Percentiles rank a stretch among this genome's conserved stretches.
Conservation (phyloP, 2,329 filamentous ascomycete species). For the Akanthomyces uredinophilus region DNA sequence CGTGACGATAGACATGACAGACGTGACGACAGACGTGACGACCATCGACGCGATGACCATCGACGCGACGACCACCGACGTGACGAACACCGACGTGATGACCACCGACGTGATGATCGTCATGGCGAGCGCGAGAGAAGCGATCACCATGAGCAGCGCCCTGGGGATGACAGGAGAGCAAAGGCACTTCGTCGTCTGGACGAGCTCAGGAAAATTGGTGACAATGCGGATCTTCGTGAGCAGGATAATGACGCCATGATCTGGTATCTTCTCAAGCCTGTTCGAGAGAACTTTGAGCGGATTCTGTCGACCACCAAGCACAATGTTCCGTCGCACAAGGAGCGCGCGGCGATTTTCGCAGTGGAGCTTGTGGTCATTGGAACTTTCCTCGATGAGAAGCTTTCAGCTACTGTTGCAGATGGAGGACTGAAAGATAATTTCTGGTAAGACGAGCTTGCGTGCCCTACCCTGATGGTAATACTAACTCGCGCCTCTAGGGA, state of each 20-base stretch:
- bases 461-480: neutral
- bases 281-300: slow-evolving; percentile 54
- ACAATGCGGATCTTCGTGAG: slow-evolving; percentile 45
- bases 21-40: slow-evolving; percentile 24
- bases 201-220: slow-evolving; percentile 41
- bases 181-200: slow-evolving; percentile 37
- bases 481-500: slow-evolving; percentile 29
- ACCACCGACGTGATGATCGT: slow-evolving; percentile 13
- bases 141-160: slow-evolving; percentile 24
- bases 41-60: slow-evolving; percentile 17
- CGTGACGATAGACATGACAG: slow-evolving; percentile 20
- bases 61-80: slow-evolving; percentile 12
- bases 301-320: slow-evolving; percentile 58
- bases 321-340: slow-evolving; percentile 56
- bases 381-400: slow-evolving; percentile 50
- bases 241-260: slow-evolving; percentile 43
- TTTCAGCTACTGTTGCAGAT: slow-evolving; percentile 37
- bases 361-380: slow-evolving; percentile 57
- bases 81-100: slow-evolving; percentile 16
- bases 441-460: slow-evolving; percentile 37
- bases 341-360: slow-evolving; percentile 57
- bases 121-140: slow-evolving; percentile 21
- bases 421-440: slow-evolving; percentile 43
- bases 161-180: slow-evolving; percentile 36
- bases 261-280: slow-evolving; percentile 50